Percentiles rank a stretch among this genome's conserved stretches.
phyloP scores from a whole-genome alignment of 1,284 basidiomycete genomes.

The Ustilago tritici region DNA sequence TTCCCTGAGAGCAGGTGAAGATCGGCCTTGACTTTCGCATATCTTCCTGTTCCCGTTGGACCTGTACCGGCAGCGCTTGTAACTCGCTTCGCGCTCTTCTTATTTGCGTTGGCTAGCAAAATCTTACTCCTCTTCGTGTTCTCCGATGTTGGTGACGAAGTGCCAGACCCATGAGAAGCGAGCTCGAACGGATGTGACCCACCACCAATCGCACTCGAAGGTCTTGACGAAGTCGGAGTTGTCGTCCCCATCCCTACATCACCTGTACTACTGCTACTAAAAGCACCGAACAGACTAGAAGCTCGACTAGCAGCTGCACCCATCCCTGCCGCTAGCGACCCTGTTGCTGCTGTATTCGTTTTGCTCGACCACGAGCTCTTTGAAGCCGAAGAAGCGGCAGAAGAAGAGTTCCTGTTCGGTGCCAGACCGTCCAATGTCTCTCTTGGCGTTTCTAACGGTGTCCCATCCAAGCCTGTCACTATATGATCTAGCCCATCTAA shows the following conservation, averaged over 20 bases:
- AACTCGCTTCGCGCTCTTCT: constrained; percentile 38
- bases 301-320: constrained; percentile 47
- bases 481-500: constrained; percentile 61
- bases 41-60: constrained; percentile 55
- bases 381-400: constrained; percentile 14
- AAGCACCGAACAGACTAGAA: constrained; percentile 52
- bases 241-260: constrained; percentile 17
- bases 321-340: constrained; percentile 13
- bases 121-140: constrained; percentile 41
- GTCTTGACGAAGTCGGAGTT: constrained; percentile 24
- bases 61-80: constrained; percentile 33
- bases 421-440: constrained; percentile 63
- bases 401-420: constrained; percentile 13
- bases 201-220: constrained; percentile 43
- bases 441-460: constrained; percentile 65
- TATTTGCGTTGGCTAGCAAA: constrained; percentile 44
- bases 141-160: constrained; percentile 36
- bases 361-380: constrained; percentile 36
- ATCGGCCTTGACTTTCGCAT: constrained; percentile 63
- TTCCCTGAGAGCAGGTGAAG: constrained; percentile 61
- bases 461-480: constrained; percentile 58
- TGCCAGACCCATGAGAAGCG: constrained; percentile 15
- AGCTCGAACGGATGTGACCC: constrained; percentile 46
- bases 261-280: constrained; percentile 25
- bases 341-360: constrained; percentile 14